These are phyloP conservation scores for Sanghuangporus baumii DNA, from an alignment of 1,284 basidiomycete genomes.

Conservation along the genomic window DNA sequence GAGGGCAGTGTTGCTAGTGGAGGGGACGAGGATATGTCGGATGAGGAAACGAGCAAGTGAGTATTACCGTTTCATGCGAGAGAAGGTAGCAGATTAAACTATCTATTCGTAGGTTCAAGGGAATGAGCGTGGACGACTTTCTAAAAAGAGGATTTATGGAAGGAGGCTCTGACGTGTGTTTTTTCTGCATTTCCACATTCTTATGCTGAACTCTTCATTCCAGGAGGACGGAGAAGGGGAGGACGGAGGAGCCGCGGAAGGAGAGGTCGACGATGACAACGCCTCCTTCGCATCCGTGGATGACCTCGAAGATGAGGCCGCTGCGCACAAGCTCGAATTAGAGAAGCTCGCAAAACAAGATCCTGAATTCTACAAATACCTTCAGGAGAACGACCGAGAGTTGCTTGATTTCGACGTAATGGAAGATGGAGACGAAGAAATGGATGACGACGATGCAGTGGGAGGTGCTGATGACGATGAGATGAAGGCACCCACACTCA, in stretches of 20 bases:
- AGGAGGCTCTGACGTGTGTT: constrained; percentile 45
- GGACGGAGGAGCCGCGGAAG: constrained; percentile 33
- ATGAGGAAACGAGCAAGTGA: constrained; percentile 24
- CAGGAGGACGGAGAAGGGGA: constrained; percentile 24
- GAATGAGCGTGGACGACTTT: constrained; percentile 77
- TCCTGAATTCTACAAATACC: constrained; percentile 97
- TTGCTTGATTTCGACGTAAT: constrained; percentile 72
- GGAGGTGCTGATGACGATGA: constrained; percentile 35
- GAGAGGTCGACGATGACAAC: constrained; percentile 49
- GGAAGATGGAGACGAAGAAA: constrained; percentile 34
- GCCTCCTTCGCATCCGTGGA: constrained; percentile 74
- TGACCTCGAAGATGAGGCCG: constrained; percentile 70
- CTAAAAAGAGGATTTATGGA: constrained; percentile 75
- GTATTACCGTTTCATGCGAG: constrained; percentile 3
- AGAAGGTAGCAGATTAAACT: background rate
- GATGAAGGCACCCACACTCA: constrained; percentile 58
- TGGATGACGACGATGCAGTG: constrained; percentile 29
- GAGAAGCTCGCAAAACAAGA: constrained; percentile 91
- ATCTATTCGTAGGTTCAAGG: constrained; percentile 35
- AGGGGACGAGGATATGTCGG: background rate
- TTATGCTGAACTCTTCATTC: constrained; percentile 10
- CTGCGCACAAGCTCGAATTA: constrained; percentile 74
- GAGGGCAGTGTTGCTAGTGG: background rate
- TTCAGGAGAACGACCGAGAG: constrained; percentile 92
- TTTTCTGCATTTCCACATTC: constrained; percentile 26